Evolutionary conservation across 768 basidiomycete genomes (phyloP), one percentile per base, ranked within the genome.

Genomic region (Phlegmacium glaucopus): DNA sequence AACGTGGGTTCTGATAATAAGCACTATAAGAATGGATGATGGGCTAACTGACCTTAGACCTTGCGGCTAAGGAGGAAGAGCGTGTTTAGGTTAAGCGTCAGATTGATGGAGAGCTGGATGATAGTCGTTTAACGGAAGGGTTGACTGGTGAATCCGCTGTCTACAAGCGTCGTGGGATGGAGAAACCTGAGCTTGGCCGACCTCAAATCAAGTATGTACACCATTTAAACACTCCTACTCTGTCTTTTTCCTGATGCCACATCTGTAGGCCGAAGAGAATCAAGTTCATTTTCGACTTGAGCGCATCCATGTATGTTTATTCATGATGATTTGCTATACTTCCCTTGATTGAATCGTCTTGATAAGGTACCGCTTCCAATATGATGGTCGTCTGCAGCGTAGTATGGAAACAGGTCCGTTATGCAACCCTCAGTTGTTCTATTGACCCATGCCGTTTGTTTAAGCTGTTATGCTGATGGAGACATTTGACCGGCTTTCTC

Each of bases 381-480:
- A 84, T 45, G 84, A 86, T 58, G 82, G 82, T 5, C 78, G 84
- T 2, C 57, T 86, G 53, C 72, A 79, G 52, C 63, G 82, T 48
- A 82, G 79, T 58, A 68, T 81, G 66, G 83, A 86, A 61, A 83
- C 83, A 44, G 83, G 83, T 82, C 52, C 25, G 60, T 46, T 13
- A 4, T 16, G 27, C 30, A 4, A 16, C 30, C 27, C 6, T 27
- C n/a, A 12, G 35, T 28, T 39, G 35, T 25, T 37, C 41, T 13
- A 46, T 10, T 12, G 4, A 27, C 15, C 30, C 9, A 13, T 35
- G 28, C 9, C 9, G 26, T 9, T 32, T 42, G n/a, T 26, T 17
- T 9, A 51, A 83, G 82, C 81, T n/a, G 80, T 79, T 8, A 86
- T 85, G 84, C 60, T 86, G 37, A 84, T 86, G 82, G 84, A 86